A percentile compares a stretch with the other conserved stretches of the same genome.
phyloP scores from a whole-genome alignment of 805 yeast genomes.

The Pichia exigua region DNA sequence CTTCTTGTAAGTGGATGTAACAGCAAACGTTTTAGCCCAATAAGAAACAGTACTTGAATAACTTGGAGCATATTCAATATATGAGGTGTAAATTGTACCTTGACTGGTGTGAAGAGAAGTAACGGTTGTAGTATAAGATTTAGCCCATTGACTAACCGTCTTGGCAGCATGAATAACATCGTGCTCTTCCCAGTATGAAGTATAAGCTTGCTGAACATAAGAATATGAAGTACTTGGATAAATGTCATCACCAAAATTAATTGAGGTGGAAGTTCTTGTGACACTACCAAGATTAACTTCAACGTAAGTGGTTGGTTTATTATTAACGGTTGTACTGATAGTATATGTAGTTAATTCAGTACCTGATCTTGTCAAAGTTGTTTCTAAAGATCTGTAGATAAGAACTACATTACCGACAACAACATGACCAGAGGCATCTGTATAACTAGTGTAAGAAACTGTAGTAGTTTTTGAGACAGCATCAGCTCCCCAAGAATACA shows the following conservation, averaged over 20 bases:
- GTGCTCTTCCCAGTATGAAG: neutral
- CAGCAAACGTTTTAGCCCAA: conserved; percentile 5
- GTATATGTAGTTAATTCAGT: neutral
- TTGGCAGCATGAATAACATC: neutral
- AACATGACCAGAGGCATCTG: neutral
- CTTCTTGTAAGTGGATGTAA: neutral
- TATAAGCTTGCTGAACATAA: neutral
- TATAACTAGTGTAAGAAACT: neutral
- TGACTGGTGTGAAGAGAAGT: neutral
- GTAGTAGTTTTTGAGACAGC: neutral
- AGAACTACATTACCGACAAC: neutral
- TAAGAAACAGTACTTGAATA: conserved; percentile 3
- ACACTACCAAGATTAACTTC: neutral
- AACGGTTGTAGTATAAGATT: neutral
- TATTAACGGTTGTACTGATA: neutral
- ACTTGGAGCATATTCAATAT: conserved; percentile 6
- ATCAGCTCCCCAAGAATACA: neutral
- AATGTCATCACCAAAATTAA: neutral
- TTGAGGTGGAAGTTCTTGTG: neutral
- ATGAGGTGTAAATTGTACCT: neutral
- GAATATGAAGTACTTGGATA: neutral
- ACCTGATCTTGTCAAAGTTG: neutral
- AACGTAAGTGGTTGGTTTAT: neutral
- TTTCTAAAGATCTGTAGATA: neutral
- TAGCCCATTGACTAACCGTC: neutral